Evolutionary conservation across 108 stramenopile genomes (phyloP).

Genomic region (Fragilaria radians): DNA sequence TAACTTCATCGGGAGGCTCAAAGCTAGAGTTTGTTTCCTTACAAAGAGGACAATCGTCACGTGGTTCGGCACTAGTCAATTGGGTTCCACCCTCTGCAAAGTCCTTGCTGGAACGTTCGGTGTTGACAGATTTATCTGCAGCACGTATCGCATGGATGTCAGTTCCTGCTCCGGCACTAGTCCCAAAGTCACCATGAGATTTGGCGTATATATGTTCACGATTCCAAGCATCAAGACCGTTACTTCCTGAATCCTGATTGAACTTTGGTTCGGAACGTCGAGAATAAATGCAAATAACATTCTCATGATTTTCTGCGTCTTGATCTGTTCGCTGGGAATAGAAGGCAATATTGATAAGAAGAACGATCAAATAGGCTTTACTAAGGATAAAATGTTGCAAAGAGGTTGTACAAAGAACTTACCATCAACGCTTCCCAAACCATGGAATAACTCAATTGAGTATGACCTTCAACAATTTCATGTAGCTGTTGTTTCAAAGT

Average conservation of each 20-base stretch:
- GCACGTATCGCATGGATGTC: conserved; percentile 67
- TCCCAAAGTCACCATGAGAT: conserved; percentile 34
- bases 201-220: conserved; percentile 76
- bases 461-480: background rate
- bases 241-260: background rate
- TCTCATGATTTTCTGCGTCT: background rate
- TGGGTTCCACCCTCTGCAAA: conserved; percentile 37
- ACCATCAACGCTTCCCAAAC: background rate
- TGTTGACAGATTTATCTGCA: conserved; percentile 57
- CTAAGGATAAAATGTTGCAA: too few species aligned
- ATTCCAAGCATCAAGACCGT: conserved; percentile 47
- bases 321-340: background rate
- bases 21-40: conserved; percentile 3
- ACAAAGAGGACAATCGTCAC: conserved; percentile 14
- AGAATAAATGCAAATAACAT: background rate
- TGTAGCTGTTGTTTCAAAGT: background rate
- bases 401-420: too few species aligned
- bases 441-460: background rate
- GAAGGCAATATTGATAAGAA: too few species aligned
- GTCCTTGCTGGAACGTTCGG: conserved; percentile 43
- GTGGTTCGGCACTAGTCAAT: background rate
- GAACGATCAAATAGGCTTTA: too few species aligned
- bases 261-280: background rate
- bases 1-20: conserved; percentile 33
- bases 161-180: conserved; percentile 19